Base-by-base conservation (phyloP, 83 land plant genomes). In the Thuja plicata region DNA sequence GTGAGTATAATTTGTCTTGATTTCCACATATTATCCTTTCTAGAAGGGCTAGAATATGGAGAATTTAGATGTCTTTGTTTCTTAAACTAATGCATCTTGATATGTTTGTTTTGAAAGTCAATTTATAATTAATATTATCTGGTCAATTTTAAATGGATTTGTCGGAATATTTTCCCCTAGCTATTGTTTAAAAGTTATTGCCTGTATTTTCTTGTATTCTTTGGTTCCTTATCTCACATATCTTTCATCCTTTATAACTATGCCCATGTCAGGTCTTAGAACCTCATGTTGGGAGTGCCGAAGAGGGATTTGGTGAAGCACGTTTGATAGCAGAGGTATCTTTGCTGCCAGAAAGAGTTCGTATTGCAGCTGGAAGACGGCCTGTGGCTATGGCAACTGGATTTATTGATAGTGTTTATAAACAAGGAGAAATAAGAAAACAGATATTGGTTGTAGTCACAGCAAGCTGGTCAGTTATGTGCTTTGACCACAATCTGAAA, bases 401-500 rank as follows among this genome's bases (percentile, higher is more conserved):
- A 45, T 87, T 93, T 57, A 89, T 98, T 86, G 98, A 96, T 81
- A 92, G 96, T 8, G 41, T 48, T 19, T 91, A 93, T 70, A 94
- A 87, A 71, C 91, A 91, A 45, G 94, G 94, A 16, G 94, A 95
- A 62, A 85, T 86, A 27, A 92, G 78, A 70, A 98, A 97, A 90
- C 96, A 98, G 89, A 97, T 98, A 79, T 88, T 98, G 92, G 99
- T 98, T 86, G 99, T 97, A 87, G 99, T 98, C 38, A 97, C 99
- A 35, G 96, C 99, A 16, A 99, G 98, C 70, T 98, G 99, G 99
- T 93, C 93, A 34, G 92, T 98, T 27, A 94, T 98, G 94, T 98
- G 99, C 88, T 98, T 96, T 87, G 99, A 98, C 88, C 99, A 97
- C 93, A 98, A 98, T 82, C 91, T 98, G 84, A 94, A 94, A 86